Evolutionary conservation across 352 stramenopile species (phyloP).

Genomic region (Pythium dissotocum): DNA sequence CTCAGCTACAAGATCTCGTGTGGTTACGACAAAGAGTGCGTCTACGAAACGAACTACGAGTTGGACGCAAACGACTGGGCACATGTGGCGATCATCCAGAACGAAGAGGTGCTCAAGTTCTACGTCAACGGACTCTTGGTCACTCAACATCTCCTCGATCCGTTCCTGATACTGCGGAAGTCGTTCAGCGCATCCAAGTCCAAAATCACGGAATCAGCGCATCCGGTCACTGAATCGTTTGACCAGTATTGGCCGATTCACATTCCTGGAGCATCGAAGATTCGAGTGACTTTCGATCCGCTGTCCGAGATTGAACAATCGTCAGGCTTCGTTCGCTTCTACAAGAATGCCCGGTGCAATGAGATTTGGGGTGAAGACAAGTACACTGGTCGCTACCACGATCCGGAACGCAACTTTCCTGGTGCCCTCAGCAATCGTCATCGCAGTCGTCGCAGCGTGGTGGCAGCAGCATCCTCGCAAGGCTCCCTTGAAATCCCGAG

Average conservation of each 20-base stretch:
- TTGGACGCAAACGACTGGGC: constrained; percentile 63
- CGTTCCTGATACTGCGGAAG: constrained; percentile 58
- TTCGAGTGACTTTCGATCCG: constrained; percentile 77
- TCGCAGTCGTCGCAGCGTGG: constrained; percentile 34
- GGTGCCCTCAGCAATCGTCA: constrained; percentile 60
- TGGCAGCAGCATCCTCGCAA: constrained; percentile 12
- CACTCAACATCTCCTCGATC: constrained; percentile 62
- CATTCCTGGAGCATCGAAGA: constrained; percentile 67
- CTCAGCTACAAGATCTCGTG: constrained; percentile 68
- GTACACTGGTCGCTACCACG: constrained; percentile 74
- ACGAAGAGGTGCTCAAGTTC: constrained; percentile 56
- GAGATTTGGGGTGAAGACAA: constrained; percentile 71
- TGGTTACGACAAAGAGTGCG: constrained; percentile 53
- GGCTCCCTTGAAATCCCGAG: constrained; percentile 60
- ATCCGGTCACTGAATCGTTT: constrained; percentile 49
- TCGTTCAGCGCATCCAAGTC: constrained; percentile 43
- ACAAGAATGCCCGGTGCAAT: constrained; percentile 66
- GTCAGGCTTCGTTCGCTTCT: constrained; percentile 67
- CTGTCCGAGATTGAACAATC: constrained; percentile 65
- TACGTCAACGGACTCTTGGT: constrained; percentile 71
- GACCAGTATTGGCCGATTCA: constrained; percentile 75
- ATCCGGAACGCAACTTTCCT: constrained; percentile 74
- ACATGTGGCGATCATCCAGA: constrained; percentile 68
- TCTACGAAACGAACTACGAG: constrained; percentile 68
- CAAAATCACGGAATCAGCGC: constrained; percentile 60